phyloP scores from a whole-genome alignment of 352 stramenopile genomes.

The Globisporangium paroecandrum region DNA sequence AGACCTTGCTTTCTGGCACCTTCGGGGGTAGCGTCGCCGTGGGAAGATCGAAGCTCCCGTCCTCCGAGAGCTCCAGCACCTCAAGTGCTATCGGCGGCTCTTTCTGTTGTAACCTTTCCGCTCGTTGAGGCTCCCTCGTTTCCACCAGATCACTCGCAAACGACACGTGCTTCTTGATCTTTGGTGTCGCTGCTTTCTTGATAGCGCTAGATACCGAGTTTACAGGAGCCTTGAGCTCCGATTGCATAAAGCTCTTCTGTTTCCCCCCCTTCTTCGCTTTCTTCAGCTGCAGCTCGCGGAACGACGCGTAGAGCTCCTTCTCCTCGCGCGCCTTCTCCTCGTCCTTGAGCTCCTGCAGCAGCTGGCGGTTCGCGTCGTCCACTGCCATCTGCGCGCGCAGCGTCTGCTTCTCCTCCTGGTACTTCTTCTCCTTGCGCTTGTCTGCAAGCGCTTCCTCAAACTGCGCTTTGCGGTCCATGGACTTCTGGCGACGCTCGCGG shows the following conservation, averaged over 20 bases:
- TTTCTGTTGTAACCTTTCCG: neutral
- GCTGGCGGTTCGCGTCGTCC: conserved; percentile 69
- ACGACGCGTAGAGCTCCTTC: conserved; percentile 73
- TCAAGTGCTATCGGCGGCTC: conserved; percentile 3
- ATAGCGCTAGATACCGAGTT: neutral
- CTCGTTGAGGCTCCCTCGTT: neutral
- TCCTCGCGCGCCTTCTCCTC: conserved; percentile 79
- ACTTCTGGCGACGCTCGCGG: conserved; percentile 42
- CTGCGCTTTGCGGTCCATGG: conserved; percentile 56
- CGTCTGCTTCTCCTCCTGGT: conserved; percentile 70
- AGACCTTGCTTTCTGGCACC: neutral
- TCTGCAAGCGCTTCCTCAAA: conserved; percentile 37
- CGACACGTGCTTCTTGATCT: conserved; percentile 19
- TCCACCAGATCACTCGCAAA: conserved; percentile 28
- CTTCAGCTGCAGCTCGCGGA: conserved; percentile 39
- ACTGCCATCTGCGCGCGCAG: conserved; percentile 80
- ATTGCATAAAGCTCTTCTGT: neutral
- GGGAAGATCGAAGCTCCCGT: conserved; percentile 53
- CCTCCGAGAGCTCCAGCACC: conserved; percentile 49
- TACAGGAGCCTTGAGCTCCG: conserved; percentile 10
- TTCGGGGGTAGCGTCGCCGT: neutral
- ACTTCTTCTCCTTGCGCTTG: conserved; percentile 49
- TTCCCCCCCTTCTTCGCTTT: conserved; percentile 10
- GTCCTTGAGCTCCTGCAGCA: conserved; percentile 67
- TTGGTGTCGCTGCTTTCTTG: conserved; percentile 4